Conservation (phyloP, 208 protist species). For the Wallacemonas sp. region DNA sequence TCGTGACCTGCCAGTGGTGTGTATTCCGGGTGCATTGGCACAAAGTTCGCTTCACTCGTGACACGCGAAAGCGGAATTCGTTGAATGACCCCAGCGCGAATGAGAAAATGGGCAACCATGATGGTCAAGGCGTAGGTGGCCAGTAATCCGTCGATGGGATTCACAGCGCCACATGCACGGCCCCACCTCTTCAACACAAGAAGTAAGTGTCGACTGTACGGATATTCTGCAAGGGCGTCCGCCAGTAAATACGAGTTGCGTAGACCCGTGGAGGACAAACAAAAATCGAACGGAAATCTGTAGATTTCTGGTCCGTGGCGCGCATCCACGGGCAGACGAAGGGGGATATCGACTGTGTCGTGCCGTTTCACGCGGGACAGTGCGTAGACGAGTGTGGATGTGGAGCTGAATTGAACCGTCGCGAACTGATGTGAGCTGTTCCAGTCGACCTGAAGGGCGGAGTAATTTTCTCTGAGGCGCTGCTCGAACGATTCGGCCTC, state of each 20-base stretch:
- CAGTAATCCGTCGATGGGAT: slow-evolving; percentile 88
- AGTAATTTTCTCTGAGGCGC: slow-evolving; percentile 57
- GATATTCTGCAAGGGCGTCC: slow-evolving; percentile 61
- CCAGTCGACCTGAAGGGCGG: slow-evolving; percentile 71
- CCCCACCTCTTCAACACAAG: slow-evolving; percentile 89
- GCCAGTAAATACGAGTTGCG: slow-evolving; percentile 83
- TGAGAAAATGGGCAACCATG: slow-evolving; percentile 85
- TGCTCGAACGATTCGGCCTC: slow-evolving; percentile 55
- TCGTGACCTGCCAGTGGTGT: slow-evolving; percentile 28
- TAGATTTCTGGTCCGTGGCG: slow-evolving; percentile 83
- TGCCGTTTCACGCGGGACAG: slow-evolving; percentile 71
- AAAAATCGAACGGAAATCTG: slow-evolving; percentile 90
- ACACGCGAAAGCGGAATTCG: slow-evolving; percentile 43
- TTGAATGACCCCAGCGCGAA: slow-evolving; percentile 56
- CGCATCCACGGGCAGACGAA: slow-evolving; percentile 79
- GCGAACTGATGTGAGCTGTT: slow-evolving; percentile 75
- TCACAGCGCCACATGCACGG: slow-evolving; percentile 70
- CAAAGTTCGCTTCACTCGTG: slow-evolving; percentile 43
- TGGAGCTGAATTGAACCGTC: slow-evolving; percentile 71
- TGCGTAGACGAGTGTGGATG: slow-evolving; percentile 62
- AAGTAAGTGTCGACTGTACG: slow-evolving; percentile 78
- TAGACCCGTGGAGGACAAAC: slow-evolving; percentile 81
- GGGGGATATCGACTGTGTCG: slow-evolving; percentile 72
- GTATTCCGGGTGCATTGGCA: slow-evolving; percentile 55
- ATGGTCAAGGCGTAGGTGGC: slow-evolving; percentile 88